phyloP scores from a whole-genome alignment of 805 yeast genomes.

The Saccharomycopsis babjevae region DNA sequence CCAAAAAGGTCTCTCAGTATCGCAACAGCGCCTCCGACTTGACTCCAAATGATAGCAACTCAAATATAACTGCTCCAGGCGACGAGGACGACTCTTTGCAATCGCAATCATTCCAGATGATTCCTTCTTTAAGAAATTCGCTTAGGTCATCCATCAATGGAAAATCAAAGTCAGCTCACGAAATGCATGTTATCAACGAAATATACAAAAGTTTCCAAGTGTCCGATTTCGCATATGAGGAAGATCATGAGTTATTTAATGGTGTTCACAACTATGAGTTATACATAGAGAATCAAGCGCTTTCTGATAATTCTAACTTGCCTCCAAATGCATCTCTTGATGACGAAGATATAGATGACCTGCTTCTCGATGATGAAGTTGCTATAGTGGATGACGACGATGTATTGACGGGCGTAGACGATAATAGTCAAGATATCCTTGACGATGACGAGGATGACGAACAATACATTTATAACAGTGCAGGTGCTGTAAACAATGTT shows the following conservation, averaged over 20 bases:
- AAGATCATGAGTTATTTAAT: conserved; percentile 57
- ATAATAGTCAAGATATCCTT: background rate
- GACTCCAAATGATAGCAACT: background rate
- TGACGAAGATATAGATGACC: conserved; percentile 14
- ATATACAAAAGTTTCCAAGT: conserved; percentile 36
- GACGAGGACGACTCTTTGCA: background rate
- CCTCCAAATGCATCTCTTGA: background rate
- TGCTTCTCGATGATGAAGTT: background rate
- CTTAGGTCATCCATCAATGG: conserved; percentile 14
- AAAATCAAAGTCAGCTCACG: conserved; percentile 17
- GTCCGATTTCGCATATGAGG: conserved; percentile 76
- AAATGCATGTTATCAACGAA: conserved; percentile 15
- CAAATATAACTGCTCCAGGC: background rate
- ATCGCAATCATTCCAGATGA: conserved; percentile 5
- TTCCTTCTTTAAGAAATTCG: conserved; percentile 16
- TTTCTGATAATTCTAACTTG: conserved; percentile 3
- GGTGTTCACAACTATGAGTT: conserved; percentile 36
- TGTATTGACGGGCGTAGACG: background rate
- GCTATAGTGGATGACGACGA: conserved; percentile 16
- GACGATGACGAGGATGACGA: conserved; percentile 14
- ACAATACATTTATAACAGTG: background rate
- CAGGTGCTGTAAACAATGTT: conserved; percentile 11
- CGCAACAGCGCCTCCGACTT: background rate
- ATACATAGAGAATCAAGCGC: conserved; percentile 15
- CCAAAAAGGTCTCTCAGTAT: conserved; percentile 4